Evolutionary conservation across 495 filamentous ascomycete genomes (phyloP).

Genomic region (Parmelia sp.): DNA sequence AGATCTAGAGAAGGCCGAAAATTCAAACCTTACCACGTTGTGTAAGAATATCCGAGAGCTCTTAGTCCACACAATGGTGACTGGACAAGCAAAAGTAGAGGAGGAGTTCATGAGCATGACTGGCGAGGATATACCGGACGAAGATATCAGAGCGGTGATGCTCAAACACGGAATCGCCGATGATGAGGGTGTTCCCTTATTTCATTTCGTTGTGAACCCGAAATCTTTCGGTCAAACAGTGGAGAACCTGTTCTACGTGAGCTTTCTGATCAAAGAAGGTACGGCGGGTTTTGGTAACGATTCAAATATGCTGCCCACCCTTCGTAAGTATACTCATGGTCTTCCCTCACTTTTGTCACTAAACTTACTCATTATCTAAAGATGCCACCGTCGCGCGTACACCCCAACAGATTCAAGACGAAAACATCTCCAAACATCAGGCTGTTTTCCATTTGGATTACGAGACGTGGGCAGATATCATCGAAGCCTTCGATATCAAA

Average conservation of each 20-base stretch:
- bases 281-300: slow-evolving; percentile 59
- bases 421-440: slow-evolving; percentile 61
- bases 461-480: slow-evolving; percentile 69
- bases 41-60: slow-evolving; percentile 55
- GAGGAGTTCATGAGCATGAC: slow-evolving; percentile 27
- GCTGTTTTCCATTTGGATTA: slow-evolving; percentile 80
- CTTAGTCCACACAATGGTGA: slow-evolving; percentile 41
- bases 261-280: slow-evolving; percentile 88
- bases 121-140: slow-evolving; percentile 31
- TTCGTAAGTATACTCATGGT: slow-evolving; percentile 54
- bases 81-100: slow-evolving; percentile 35
- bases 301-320: slow-evolving; percentile 56
- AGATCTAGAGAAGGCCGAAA: slow-evolving; percentile 67
- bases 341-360: slow-evolving; percentile 23
- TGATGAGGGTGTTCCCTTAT: slow-evolving; percentile 63
- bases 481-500: slow-evolving; percentile 65
- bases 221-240: slow-evolving; percentile 88
- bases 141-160: slow-evolving; percentile 41
- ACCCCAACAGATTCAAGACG: slow-evolving; percentile 41
- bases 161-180: slow-evolving; percentile 49
- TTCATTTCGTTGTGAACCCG: slow-evolving; percentile 84
- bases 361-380: slow-evolving; percentile 21
- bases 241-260: slow-evolving; percentile 95
- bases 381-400: slow-evolving; percentile 38
- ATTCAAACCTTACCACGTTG: slow-evolving; percentile 64